A percentile compares a stretch with the other conserved stretches of the same genome.
These are phyloP conservation scores for Symbiodinium natans DNA, from an alignment of 73 alveolate genomes.

Conservation along the genomic window DNA sequence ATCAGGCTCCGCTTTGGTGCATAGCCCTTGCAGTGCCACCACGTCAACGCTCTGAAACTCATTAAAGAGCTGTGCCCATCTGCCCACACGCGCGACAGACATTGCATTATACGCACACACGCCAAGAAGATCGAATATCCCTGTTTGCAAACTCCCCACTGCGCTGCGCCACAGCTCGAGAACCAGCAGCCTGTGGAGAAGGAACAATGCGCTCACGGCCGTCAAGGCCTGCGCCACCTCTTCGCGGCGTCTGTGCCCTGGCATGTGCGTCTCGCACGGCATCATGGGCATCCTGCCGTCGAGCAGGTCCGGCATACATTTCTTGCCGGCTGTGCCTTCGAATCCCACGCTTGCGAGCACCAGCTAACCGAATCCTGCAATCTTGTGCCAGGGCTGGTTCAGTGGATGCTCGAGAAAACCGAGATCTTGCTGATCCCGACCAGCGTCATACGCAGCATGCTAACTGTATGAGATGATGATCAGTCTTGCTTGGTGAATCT, in stretches of 20 bases:
- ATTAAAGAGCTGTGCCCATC: background rate
- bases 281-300: background rate
- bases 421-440: too few species aligned
- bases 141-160: background rate
- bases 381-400: background rate
- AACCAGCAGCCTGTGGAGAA: background rate
- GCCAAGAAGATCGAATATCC: background rate
- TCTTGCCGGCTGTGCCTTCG: background rate
- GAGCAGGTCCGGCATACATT: background rate
- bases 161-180: background rate
- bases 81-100: background rate
- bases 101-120: background rate
- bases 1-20: background rate
- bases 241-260: background rate
- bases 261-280: constrained; percentile 2
- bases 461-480: too few species aligned
- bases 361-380: background rate
- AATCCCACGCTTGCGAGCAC: background rate
- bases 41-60: background rate
- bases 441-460: too few species aligned
- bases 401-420: too few species aligned
- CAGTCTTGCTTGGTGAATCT: too few species aligned
- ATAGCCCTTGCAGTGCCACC: background rate
- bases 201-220: background rate
- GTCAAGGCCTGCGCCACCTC: background rate